A percentile compares a stretch with the other conserved stretches of the same genome.
phyloP scores from a whole-genome alignment of 805 yeast species.

The Lipomyces orientalis region DNA sequence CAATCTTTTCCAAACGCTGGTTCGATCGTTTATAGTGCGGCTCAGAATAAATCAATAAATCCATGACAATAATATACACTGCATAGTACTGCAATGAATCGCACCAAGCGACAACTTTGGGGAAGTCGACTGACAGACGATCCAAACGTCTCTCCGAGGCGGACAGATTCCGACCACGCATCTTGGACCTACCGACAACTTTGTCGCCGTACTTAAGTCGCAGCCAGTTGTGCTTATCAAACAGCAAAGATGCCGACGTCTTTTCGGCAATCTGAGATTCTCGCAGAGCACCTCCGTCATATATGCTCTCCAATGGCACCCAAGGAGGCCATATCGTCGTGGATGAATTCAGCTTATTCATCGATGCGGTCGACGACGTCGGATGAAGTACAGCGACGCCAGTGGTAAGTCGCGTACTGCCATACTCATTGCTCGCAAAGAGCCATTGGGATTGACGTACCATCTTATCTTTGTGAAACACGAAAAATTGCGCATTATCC shows the following conservation, averaged over 20 bases:
- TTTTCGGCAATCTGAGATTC: conserved; percentile 64
- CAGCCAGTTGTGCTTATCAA: conserved; percentile 59
- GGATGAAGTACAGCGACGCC: conserved; percentile 6
- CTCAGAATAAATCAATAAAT: conserved; percentile 73
- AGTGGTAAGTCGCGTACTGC: conserved; percentile 51
- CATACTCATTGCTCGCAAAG: conserved; percentile 61
- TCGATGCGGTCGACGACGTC: neutral
- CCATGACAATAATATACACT: conserved; percentile 64
- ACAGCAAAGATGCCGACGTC: conserved; percentile 65
- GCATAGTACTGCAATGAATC: conserved; percentile 77
- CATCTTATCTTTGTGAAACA: conserved; percentile 61
- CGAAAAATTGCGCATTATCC: conserved; percentile 72
- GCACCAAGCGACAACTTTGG: conserved; percentile 67
- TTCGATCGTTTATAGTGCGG: conserved; percentile 65
- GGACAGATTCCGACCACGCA: conserved; percentile 13
- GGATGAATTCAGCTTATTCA: neutral
- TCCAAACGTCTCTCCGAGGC: conserved; percentile 46
- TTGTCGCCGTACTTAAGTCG: conserved; percentile 45
- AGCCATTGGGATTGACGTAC: conserved; percentile 47
- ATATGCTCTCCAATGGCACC: conserved; percentile 74
- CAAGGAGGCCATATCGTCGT: conserved; percentile 85
- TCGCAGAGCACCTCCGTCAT: conserved; percentile 55
- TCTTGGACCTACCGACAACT: conserved; percentile 25
- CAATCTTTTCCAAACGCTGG: conserved; percentile 67
- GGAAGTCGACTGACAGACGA: conserved; percentile 66